A percentile compares a stretch with the other conserved stretches of the same genome.
Conservation (phyloP, 2,329 filamentous ascomycete species). For the Daldinia eschscholtzii region DNA sequence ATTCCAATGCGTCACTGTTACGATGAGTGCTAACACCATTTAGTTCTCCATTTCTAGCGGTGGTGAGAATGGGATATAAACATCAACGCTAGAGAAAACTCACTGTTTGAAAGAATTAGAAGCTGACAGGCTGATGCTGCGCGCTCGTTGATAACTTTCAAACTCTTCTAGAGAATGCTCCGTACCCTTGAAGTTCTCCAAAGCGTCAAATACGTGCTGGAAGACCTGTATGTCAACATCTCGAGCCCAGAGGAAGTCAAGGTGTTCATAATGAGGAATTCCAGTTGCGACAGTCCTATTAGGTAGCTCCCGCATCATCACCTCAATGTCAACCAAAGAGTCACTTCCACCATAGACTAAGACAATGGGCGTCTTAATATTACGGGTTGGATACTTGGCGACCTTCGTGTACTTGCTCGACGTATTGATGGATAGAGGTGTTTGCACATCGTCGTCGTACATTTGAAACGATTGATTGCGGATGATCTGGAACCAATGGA, state of each 20-base stretch:
- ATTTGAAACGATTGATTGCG: slow-evolving; percentile 96
- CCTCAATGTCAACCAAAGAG: slow-evolving; percentile 90
- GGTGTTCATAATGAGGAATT: slow-evolving; percentile 93
- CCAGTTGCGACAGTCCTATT: slow-evolving; percentile 86
- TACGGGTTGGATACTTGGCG: slow-evolving; percentile 93
- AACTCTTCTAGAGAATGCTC: slow-evolving; percentile 72
- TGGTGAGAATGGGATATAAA: slow-evolving; percentile 12
- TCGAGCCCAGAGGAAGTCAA: slow-evolving; percentile 94
- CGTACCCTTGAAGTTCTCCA: slow-evolving; percentile 76
- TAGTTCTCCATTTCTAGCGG: slow-evolving; percentile 20
- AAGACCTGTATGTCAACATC: slow-evolving; percentile 90
- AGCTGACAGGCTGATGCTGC: slow-evolving; percentile 62
- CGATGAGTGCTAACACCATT: slow-evolving; percentile 42
- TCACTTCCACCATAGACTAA: slow-evolving; percentile 94
- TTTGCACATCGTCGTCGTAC: slow-evolving; percentile 94
- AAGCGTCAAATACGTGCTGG: slow-evolving; percentile 88
- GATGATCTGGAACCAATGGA: slow-evolving; percentile 99
- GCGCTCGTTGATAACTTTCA: slow-evolving; percentile 66
- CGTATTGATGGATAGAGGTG: slow-evolving; percentile 77
- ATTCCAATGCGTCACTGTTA: slow-evolving; percentile 50
- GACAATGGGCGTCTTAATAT: slow-evolving; percentile 96
- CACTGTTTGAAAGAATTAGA: slow-evolving; percentile 53
- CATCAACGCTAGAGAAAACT: slow-evolving; percentile 29
- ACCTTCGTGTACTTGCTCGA: slow-evolving; percentile 93
- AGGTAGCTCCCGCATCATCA: slow-evolving; percentile 92